Base-by-base conservation (phyloP, 192 early-diverging fungal genomes). In the Entophlyctis helioformis region DNA sequence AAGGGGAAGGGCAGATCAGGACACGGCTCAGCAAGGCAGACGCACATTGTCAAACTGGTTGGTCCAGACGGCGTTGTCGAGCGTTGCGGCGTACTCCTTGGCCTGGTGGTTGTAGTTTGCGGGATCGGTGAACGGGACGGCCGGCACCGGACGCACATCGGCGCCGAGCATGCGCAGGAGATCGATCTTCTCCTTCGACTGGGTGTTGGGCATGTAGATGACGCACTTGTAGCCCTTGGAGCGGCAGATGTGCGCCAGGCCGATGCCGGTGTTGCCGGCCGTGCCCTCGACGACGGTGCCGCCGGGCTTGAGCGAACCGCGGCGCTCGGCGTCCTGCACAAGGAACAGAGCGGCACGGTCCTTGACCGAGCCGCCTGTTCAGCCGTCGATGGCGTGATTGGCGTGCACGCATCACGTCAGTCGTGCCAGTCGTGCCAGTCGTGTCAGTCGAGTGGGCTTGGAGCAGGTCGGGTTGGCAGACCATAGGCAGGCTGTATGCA, bases 151-250 rank as follows among this genome's bases (percentile, higher is more conserved):
- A 33, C 85, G 68, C n/a, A 93, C 90, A 53, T 92, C 87, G 20
- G 90, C 92, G 23, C 92, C 92, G 5, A 96, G 72, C 87, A 90
- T 90, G 40, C 77, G 66, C 39, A 96, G 69, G 24, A 91, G 60
- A 51, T 94, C 89, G 48, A 96, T 91, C 66, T 96, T 96, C 50
- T 96, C 92, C 56, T 88, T 84, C 53, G 82, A 48, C 60, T 86
- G 92, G 36, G 89, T 96, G 64, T 94, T 84, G n/a, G 92, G 92
- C 90, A 96, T 93, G 57, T 87, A 96, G 53, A 95, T 92, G 12
- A 93, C 86, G 48, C 86, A 89, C 54, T 85, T 86, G 74, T 96
- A 96, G 5, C 91, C 91, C 66, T 84, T 86, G 52, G 91, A 78
- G 40, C 87, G 71, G 46, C 88, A 91, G 37, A 96, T 87, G 48